These are phyloP conservation scores for Penicillium cinerascens DNA, from an alignment of 495 filamentous ascomycete genomes.

Conservation along the genomic window DNA sequence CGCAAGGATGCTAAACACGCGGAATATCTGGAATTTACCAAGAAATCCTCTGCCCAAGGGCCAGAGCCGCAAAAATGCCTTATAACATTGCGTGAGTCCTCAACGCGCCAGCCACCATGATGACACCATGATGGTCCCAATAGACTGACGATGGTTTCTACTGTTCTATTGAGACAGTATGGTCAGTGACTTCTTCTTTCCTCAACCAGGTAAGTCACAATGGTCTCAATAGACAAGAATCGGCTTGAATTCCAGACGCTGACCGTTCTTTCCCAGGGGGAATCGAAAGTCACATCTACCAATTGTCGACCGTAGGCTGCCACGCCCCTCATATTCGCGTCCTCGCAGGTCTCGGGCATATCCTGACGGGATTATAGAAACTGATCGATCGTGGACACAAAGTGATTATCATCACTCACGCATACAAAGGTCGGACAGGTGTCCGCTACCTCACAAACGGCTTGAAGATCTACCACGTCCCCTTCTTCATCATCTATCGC, in stretches of 20 bases:
- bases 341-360: background rate
- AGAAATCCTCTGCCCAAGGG: slow-evolving; percentile 4
- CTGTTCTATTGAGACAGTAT: slow-evolving; percentile 51
- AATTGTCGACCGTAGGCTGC: slow-evolving; percentile 67
- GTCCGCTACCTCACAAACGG: slow-evolving; percentile 98
- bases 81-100: slow-evolving; percentile 70
- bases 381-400: slow-evolving; percentile 96
- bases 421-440: slow-evolving; percentile 86
- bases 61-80: slow-evolving; percentile 44
- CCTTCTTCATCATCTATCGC: slow-evolving; percentile 92
- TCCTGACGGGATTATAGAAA: slow-evolving; percentile 50
- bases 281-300: slow-evolving; percentile 97
- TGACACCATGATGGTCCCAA: background rate
- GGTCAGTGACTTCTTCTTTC: slow-evolving; percentile 99
- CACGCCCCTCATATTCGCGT: background rate
- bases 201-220: slow-evolving; percentile 67
- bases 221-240: no score
- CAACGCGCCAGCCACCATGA: background rate
- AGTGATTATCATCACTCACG: slow-evolving; percentile 95
- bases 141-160: background rate
- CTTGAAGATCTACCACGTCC: slow-evolving; percentile 96
- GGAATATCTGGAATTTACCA: slow-evolving; percentile 1
- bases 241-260: slow-evolving; percentile 1
- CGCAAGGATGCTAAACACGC: background rate
- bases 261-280: slow-evolving; percentile 55